phyloP scores from a whole-genome alignment of 140 eudicot genomes.

The Stevia rebaudiana region DNA sequence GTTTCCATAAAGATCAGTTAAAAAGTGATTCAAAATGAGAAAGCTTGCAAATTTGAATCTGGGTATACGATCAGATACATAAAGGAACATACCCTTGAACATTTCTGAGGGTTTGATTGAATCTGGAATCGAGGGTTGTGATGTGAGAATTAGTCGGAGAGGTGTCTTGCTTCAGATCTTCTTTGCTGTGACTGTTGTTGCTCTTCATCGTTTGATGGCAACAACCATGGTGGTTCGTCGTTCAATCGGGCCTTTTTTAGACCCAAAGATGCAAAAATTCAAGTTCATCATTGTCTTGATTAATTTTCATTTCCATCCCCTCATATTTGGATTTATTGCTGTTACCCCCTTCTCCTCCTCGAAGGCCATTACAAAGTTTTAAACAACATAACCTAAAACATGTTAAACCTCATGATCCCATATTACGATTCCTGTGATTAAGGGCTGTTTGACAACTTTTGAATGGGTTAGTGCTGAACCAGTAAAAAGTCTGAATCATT shows the following conservation, averaged over 20 bases:
- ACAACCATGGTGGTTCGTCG: constrained; percentile 34
- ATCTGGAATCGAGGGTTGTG: constrained; percentile 76
- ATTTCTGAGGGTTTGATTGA: constrained; percentile 84
- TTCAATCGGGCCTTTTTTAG: constrained; percentile 26
- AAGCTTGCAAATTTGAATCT: constrained; percentile 20
- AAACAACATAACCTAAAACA: too few species aligned
- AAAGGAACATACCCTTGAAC: constrained; percentile 71
- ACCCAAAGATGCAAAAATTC: constrained; percentile 29
- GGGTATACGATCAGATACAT: constrained; percentile 8
- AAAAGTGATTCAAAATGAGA: not conserved
- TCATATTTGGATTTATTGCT: not conserved
- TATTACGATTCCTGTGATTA: too few species aligned
- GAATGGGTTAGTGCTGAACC: too few species aligned
- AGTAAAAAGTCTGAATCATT: too few species aligned
- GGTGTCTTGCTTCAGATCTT: constrained; percentile 36
- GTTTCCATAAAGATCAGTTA: constrained; percentile 17
- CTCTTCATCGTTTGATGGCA: constrained; percentile 40
- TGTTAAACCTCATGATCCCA: too few species aligned
- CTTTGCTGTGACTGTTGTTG: constrained; percentile 36
- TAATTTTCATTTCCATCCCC: constrained; percentile 14
- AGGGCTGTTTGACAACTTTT: too few species aligned
- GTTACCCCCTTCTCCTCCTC: not conserved
- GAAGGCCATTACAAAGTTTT: not conserved
- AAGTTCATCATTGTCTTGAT: constrained; percentile 23
- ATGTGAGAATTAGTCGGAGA: constrained; percentile 27